A percentile compares a stretch with the other conserved stretches of the same genome.
Evolutionary conservation across 306 rosid species (phyloP).

Genomic region (Luffa aegyptiaca): DNA sequence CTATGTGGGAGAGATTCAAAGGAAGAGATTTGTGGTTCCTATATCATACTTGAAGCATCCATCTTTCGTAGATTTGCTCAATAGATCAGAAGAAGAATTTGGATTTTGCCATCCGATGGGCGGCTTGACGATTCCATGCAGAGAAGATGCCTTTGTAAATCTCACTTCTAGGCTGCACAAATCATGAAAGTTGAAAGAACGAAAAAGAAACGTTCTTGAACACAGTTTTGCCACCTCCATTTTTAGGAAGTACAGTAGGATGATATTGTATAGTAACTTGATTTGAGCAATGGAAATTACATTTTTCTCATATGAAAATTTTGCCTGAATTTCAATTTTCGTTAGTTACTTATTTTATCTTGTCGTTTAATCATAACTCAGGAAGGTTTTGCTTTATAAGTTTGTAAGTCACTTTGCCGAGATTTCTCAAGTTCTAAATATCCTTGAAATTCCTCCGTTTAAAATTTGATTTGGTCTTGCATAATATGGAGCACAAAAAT

Average conservation of each 20-base stretch:
- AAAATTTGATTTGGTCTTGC: too few species aligned
- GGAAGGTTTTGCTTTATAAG: not conserved
- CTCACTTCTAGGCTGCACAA: slow-evolving; percentile 15
- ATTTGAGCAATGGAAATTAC: not conserved
- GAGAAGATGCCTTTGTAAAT: slow-evolving; percentile 26
- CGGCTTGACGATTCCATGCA: slow-evolving; percentile 42
- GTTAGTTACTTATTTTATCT: not conserved
- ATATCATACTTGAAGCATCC: slow-evolving; percentile 29
- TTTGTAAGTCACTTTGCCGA: too few species aligned
- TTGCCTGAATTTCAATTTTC: not conserved
- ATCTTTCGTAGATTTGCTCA: slow-evolving; percentile 28
- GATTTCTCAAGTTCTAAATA: too few species aligned
- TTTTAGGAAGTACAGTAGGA: not conserved
- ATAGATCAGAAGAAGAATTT: slow-evolving; percentile 35
- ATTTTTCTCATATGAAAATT: not conserved
- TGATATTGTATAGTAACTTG: not conserved
- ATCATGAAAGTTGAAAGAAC: not conserved
- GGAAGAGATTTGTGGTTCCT: slow-evolving; percentile 34
- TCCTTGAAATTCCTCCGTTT: too few species aligned
- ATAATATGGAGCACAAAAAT: too few species aligned
- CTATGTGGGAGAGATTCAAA: slow-evolving; percentile 38
- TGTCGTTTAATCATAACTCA: not conserved
- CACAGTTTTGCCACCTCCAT: not conserved
- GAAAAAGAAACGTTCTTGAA: not conserved
- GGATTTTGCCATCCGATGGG: slow-evolving; percentile 49